Evolutionary conservation across 2,329 filamentous ascomycete genomes (phyloP).

Genomic region (Aspergillus sojae): DNA sequence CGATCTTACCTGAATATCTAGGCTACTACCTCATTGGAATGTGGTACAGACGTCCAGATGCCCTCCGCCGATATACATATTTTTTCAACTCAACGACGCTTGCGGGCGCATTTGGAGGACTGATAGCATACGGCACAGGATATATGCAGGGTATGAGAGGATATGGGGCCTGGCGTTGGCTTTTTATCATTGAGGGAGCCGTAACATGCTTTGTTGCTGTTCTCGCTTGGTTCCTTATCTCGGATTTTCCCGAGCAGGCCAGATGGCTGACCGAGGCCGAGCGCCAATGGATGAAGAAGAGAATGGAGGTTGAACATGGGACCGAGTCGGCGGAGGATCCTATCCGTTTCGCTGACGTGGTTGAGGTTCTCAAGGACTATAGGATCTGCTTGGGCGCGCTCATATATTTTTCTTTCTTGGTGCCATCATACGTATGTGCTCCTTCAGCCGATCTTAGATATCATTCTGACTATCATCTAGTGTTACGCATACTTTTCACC

Average conservation of each 20-base stretch:
- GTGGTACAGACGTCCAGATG: constrained; percentile 80
- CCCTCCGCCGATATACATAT: constrained; percentile 83
- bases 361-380: constrained; percentile 68
- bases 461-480: neutral
- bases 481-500: constrained; percentile 75
- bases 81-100: constrained; percentile 74
- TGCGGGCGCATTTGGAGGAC: constrained; percentile 62
- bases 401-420: constrained; percentile 65
- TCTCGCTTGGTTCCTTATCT: constrained; percentile 64
- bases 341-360: constrained; percentile 62
- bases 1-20: constrained; percentile 9
- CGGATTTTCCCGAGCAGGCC: constrained; percentile 71
- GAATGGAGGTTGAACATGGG: constrained; percentile 70
- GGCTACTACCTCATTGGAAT: constrained; percentile 70
- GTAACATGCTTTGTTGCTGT: constrained; percentile 63
- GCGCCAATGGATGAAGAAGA: constrained; percentile 64
- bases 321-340: constrained; percentile 63
- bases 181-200: constrained; percentile 62
- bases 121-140: constrained; percentile 60
- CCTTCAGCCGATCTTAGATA: no score
- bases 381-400: constrained; percentile 73
- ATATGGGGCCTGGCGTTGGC: constrained; percentile 58
- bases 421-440: constrained; percentile 30
- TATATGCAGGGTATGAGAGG: constrained; percentile 55
- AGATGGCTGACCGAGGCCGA: constrained; percentile 70